Base-by-base conservation (phyloP, 805 yeast species). In the Saccharomyces paradoxus region DNA sequence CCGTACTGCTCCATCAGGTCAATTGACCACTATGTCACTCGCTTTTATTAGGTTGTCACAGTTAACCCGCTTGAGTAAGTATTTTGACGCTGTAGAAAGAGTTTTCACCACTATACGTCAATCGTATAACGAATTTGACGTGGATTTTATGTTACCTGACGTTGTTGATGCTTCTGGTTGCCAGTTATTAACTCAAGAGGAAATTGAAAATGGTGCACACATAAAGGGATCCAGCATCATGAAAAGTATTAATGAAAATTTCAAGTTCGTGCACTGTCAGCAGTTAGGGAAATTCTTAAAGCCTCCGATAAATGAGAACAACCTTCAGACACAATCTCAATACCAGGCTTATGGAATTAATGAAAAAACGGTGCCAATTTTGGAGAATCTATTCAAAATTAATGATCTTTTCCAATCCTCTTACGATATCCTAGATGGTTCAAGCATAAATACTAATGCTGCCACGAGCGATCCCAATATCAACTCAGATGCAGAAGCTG, bases 21-120 rank as follows among this genome's bases (percentile, higher is more conserved):
- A 78, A 51, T 61, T 81, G 50, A 80, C 79, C 1, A 74, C 83
- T 1, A 61, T 80, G 51, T 69, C 80, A 0, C 65, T 82, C 46
- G 86, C 82, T 60, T 78, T 82, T 54, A 72, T 81, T 7, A 70
- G 80, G 44, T 62, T 82, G 48, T 69, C 84, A 1, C 82, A 81
- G 55, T 53, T 82, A 26, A 78, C 84, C 1, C 73, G 74, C 4
- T 73, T 79, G 50, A 64, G 74, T 55, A 71, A 68, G 49, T 82
- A 80, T 64, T 80, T 72, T 63, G 78, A 80, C 56, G 81, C 80
- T 8, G 71, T 77, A 14, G 76, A 76, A 27, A 71, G 78, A 44
- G 68, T 80, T 21, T 77, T 77, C 4, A 64, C 74, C 27, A 69
- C 64, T 28, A 58, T 79, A 21, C 64, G 71, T 26, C 67, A 68